Evolutionary conservation across 208 protist genomes (phyloP), one percentile per base, ranked within the genome.

Genomic region (Acanthamoeba castellanii): DNA sequence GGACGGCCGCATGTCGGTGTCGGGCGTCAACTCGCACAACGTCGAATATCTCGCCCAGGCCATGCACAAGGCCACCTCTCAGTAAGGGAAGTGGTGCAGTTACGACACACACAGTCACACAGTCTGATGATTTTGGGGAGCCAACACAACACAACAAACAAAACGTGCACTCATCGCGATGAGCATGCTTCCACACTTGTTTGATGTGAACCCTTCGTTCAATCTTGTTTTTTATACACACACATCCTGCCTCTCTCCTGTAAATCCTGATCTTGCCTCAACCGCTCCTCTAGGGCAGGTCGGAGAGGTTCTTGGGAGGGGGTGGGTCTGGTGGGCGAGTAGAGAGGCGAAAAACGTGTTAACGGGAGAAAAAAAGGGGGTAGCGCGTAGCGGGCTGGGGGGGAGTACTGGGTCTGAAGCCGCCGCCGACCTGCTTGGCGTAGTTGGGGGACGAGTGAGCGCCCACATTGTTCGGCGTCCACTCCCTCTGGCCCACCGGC

Each of bases 1-100:
- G 8, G 94, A 97, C 82, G 98, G 98, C 57, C 95, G 98, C 70
- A 98, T 99, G 55, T 97, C 92, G 59, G 96, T 99, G 81, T 97
- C 98, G 25, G 98, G 98, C 94, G 85, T 99, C 25, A 99, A 95
- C 92, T 94, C 84, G 32, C 72, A 88, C 16, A 99, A 98, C 93
- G 96, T 99, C 59, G 59, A 84, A 3, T 97, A 98, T 94, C 85
- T 99, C 20, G 98, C 98, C 42, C 37, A 97, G 34, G 96, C 98
- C 37, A 98, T 99, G 34, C 95, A 97, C 74, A 97, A 96, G 61
- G 97, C 97, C 66, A 96, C 96, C 90, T 61, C 47, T 0, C 78
- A 85, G 78, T 85, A 47, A 9, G 4, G 7, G 45, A 1, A 3
- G 37, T 42, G 37, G 37, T 42, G 37, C 37, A 3, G 45, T 9